Evolutionary conservation across 306 rosid genomes (phyloP), one percentile per base, ranked within the genome.

Genomic region (Cyclanthera cordifolia): DNA sequence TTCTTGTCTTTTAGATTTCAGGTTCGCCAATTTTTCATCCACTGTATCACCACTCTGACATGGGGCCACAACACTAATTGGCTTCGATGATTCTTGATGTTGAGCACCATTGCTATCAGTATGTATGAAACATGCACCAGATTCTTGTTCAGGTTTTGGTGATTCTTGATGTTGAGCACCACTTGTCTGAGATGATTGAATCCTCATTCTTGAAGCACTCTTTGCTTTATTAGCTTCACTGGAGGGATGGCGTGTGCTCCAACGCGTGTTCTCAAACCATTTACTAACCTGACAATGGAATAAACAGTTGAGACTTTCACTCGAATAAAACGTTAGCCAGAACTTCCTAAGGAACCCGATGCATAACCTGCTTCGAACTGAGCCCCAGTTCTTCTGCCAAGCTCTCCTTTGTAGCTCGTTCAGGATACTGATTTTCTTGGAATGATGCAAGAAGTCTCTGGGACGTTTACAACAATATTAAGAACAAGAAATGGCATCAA

Each of bases 261-360:
- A 90, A 9, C 97, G 91, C 53, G 80, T 53, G 49, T 94, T 94
- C 75, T 76, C 96, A 77, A 94, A 94, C 97, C 97, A 94, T 85
- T 88, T 94, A 84, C 80, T 73, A 71, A 94, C 97, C 99, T 94
- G 82, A 61, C 58, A 34, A 63, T 6, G 47, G 24, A 65, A 64
- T 54, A 20, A 45, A 53, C 21, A 43, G 2, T 49, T 53, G 47
- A 60, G 53, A 13, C 25, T 51, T 34, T 15, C 24, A 2, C 3
- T 46, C 27, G 50, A 47, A 34, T 17, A 27, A 47, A 41, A 46
- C 48, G 58, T 60, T 14, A 39, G 64, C 28, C 32, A 70, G 8
- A 70, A 20, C 41, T 53, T 54, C n/a, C n/a, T 0, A 32, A 53
- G 60, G 3, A 41, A 51, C 20, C 17, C 27, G 30, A 60, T 63